Base-by-base conservation (phyloP, 345 rosid species). In the Carallia brachiata region DNA sequence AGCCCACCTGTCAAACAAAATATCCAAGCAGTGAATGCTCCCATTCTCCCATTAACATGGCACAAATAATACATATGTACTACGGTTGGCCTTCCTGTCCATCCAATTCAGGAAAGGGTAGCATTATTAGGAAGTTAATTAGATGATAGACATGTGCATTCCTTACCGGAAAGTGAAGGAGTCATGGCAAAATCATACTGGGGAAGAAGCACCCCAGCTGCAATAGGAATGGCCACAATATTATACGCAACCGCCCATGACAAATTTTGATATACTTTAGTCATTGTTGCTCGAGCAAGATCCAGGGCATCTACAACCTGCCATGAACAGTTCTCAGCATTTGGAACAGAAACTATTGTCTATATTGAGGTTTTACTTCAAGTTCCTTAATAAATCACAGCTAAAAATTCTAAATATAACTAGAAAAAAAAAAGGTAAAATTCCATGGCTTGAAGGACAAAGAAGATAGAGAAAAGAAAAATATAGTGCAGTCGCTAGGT, bases 211-310 rank as follows among this genome's bases (percentile, higher is more conserved):
- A 75, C 83, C 52, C 98, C 98, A 9, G 97, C 96, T 31, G 97
- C 98, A 59, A 94, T 78, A 70, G 98, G 98, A 73, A 94, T 86
- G 55, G 97, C 89, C 7, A 90, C 82, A 13, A 81, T 72, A 53
- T 94, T 91, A 74, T 94, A 94, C 0, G 89, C 96, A 18, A 94
- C 82, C 28, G 96, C 95, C 97, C 96, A 94, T 27, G 92, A 87
- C 64, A 94, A 74, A 76, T 90, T 94, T 76, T 94, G 98, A 78
- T 90, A 90, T 34, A 91, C 97, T 83, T 91, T 91, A 17, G 83
- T 78, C 97, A 90, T 90, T 48, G 97, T 91, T 56, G 96, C 96
- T 69, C 82, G 88, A 36, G 96, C 94, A 52, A 94, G 95, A 80
- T 90, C 86, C 70, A 88, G 74, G 36, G 97, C 93, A 63, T 94